Base-by-base conservation (phyloP, 2,329 filamentous ascomycete species). In the Fusarium nanum region DNA sequence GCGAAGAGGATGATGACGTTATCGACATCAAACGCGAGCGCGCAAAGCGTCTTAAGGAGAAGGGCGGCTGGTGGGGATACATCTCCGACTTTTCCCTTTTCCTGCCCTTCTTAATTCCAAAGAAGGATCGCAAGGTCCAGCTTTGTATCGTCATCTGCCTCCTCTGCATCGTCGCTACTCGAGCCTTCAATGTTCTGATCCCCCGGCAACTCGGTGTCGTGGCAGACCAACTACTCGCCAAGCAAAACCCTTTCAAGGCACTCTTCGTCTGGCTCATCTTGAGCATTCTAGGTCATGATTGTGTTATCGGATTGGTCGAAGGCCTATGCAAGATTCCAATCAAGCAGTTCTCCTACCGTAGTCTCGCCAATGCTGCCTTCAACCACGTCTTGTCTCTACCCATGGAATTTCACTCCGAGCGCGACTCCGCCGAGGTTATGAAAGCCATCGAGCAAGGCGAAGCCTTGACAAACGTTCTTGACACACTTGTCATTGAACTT, bases 361-460 rank as follows among this genome's bases (percentile, higher is more conserved):
- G 84, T 20, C 83, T 93, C 48, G 86, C 84, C 13, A 86, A 86
- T 3, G 84, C 88, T 4, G 87, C 89, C 0, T 93, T 92, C 75
- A 83, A 85, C 60, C 90, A 93, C 61, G 84, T 93, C 34, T 89
- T 93, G 84, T 83, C 81, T n/a, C 82, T 92, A 1, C 90, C 89
- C 0, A 90, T 90, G 80, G 89, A 92, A 65, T 93, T 92, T 57
- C 91, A 93, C 74, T 87, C 88, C 20, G 85, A 85, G 52, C 90
- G 91, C 68, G 85, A 87, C 56, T 89, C 88, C 2, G 89, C 88
- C 3, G 87, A 91, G 65, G 82, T 93, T 1, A 87, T 89, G 76
- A 86, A 88, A 67, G 86, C 89, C 5, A 85, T 92, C n/a, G 83
- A 86, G 53, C 89, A 91, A 70, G 91, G 89, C 1, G 82, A 85